Conservation (phyloP, 225 moss, liverwort and hornwort species). For the Anthoceros angustus region DNA sequence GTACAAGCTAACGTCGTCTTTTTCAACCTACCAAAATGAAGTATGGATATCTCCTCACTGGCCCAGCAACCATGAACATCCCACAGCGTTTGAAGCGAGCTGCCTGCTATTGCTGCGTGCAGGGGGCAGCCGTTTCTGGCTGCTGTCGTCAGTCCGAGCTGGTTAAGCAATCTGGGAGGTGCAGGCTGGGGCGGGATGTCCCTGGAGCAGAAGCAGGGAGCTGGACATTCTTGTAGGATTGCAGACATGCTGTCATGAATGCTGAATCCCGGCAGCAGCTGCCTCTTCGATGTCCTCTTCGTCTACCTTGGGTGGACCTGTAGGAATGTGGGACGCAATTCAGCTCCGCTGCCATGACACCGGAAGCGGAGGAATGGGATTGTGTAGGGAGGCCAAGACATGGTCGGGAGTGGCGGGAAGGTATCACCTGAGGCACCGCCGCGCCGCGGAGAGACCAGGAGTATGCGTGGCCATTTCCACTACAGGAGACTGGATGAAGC, state of each 20-base stretch:
- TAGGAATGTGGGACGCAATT: not conserved
- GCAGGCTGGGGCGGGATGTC: too few relatives aligned
- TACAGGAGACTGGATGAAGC: conserved; percentile 2
- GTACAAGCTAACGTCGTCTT: too few relatives aligned
- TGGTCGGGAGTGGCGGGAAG: not conserved
- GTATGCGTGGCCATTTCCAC: not conserved
- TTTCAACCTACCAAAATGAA: too few relatives aligned
- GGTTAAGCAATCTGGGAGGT: too few relatives aligned
- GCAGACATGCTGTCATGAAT: not conserved
- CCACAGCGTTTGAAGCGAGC: too few relatives aligned
- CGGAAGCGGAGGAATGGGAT: not conserved
- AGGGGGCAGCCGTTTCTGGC: too few relatives aligned
- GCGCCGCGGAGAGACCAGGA: not conserved
- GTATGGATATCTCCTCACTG: too few relatives aligned
- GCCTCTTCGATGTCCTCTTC: conserved; percentile 1
- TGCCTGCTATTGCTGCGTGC: too few relatives aligned
- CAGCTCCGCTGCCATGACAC: not conserved
- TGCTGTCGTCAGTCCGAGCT: too few relatives aligned
- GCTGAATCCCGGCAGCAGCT: not conserved
- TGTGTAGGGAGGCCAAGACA: not conserved
- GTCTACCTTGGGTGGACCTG: not conserved
- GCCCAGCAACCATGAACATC: too few relatives aligned
- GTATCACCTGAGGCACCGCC: not conserved
- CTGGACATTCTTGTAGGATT: not conserved
- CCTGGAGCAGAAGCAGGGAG: not conserved